Percentiles rank a stretch among this genome's conserved stretches.
phyloP scores from a whole-genome alignment of 2,329 filamentous ascomycete species.

The Clarireedia monteithiana region DNA sequence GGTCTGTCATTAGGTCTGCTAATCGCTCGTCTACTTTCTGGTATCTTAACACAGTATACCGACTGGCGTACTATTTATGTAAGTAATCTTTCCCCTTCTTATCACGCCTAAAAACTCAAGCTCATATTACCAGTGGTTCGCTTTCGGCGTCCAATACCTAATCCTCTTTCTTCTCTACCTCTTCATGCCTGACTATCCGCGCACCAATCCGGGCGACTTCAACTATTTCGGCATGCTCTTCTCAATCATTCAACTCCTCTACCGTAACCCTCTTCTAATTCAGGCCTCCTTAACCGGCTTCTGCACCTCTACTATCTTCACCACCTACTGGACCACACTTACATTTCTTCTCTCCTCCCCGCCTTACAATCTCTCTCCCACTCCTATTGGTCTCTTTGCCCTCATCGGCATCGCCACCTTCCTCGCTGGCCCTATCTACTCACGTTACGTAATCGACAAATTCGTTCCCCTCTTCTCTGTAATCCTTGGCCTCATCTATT shows the following conservation, averaged over 20 bases:
- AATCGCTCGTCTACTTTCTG: slow-evolving; percentile 66
- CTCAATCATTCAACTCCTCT: slow-evolving; percentile 55
- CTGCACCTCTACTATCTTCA: slow-evolving; percentile 53
- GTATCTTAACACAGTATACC: slow-evolving; percentile 65
- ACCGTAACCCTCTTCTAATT: slow-evolving; percentile 58
- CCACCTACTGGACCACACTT: slow-evolving; percentile 65
- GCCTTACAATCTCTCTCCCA: slow-evolving; percentile 60
- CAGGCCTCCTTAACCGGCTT: slow-evolving; percentile 63
- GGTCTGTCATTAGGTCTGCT: slow-evolving; percentile 70
- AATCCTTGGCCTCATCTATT: slow-evolving; percentile 50
- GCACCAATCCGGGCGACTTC: slow-evolving; percentile 57
- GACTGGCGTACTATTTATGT: slow-evolving; percentile 67
- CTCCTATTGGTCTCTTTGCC: slow-evolving; percentile 70
- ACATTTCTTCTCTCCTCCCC: slow-evolving; percentile 68
- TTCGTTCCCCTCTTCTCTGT: slow-evolving; percentile 62
- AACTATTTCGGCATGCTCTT: slow-evolving; percentile 59
- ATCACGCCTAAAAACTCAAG: not conserved
- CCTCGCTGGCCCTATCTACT: slow-evolving; percentile 59
- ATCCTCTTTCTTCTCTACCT: slow-evolving; percentile 59
- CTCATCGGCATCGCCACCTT: slow-evolving; percentile 69
- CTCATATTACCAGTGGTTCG: slow-evolving; percentile 47
- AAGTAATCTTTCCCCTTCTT: not conserved
- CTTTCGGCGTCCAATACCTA: slow-evolving; percentile 61
- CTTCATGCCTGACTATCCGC: slow-evolving; percentile 76
- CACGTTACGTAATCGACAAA: slow-evolving; percentile 60